Percentiles rank a stretch among this genome's conserved stretches.
Evolutionary conservation across 2,329 filamentous ascomycete genomes (phyloP).

Genomic region (Zalaria obscura): DNA sequence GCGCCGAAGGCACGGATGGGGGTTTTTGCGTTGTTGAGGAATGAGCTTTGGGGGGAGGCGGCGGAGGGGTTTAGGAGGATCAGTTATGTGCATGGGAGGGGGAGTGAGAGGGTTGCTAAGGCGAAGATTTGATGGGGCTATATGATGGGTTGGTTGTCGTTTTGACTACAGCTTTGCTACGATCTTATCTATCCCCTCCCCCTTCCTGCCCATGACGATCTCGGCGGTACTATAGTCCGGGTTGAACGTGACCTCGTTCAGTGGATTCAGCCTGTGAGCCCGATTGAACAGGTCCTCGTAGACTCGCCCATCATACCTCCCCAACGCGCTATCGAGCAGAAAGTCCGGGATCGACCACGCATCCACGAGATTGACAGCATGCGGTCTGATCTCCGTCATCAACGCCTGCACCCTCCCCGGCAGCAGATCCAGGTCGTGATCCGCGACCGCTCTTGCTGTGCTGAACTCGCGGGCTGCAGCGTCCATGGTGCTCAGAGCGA

Average conservation of each 20-base stretch:
- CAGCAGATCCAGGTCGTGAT: constrained; percentile 26
- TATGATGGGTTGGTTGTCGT: background rate
- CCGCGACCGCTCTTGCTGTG: constrained; percentile 26
- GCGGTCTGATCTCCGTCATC: constrained; percentile 34
- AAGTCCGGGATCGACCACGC: constrained; percentile 40
- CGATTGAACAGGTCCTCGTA: constrained; percentile 39
- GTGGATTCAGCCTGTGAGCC: constrained; percentile 36
- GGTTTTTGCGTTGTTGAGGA: constrained; percentile 37
- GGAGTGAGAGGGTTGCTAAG: constrained; percentile 23
- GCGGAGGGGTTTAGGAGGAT: constrained; percentile 35
- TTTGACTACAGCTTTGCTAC: constrained; percentile 15
- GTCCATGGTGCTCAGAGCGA: constrained; percentile 33
- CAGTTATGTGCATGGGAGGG: constrained; percentile 38
- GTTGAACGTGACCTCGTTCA: constrained; percentile 38
- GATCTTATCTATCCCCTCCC: constrained; percentile 13
- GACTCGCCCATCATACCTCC: constrained; percentile 36
- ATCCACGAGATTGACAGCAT: constrained; percentile 38
- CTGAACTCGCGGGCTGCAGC: constrained; percentile 30
- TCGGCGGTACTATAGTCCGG: constrained; percentile 33
- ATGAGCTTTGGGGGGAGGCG: constrained; percentile 41
- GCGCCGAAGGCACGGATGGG: constrained; percentile 30
- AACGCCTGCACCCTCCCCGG: constrained; percentile 28
- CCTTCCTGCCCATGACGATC: constrained; percentile 30
- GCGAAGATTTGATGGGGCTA: constrained; percentile 2
- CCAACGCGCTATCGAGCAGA: constrained; percentile 36